Percentiles rank a stretch among this genome's conserved stretches.
Evolutionary conservation across 1,139 yeast genomes (phyloP).

Genomic region (Hyphopichia wangnamkhiaoensis): DNA sequence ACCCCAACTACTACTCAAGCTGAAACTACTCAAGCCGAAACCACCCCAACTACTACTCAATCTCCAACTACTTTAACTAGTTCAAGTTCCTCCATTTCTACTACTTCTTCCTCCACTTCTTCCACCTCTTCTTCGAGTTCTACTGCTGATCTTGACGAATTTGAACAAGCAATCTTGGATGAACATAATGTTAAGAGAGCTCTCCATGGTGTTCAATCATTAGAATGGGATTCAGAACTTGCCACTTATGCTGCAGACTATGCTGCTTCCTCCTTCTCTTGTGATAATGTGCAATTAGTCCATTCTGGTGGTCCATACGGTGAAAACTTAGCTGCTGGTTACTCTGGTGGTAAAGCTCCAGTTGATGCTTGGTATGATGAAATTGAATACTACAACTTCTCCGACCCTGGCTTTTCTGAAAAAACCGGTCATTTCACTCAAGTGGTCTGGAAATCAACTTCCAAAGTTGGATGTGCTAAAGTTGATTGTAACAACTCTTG

Average conservation of each 20-base stretch:
- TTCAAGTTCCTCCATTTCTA: conserved; percentile 17
- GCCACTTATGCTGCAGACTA: conserved; percentile 50
- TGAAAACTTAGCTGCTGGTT: conserved; percentile 62
- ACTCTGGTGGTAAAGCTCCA: conserved; percentile 45
- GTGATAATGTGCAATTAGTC: conserved; percentile 53
- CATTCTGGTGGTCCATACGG: conserved; percentile 59
- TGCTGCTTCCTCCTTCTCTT: conserved; percentile 44
- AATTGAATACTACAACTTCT: conserved; percentile 50
- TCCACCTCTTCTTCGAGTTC: conserved; percentile 18
- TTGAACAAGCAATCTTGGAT: conserved; percentile 37
- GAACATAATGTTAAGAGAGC: conserved; percentile 58
- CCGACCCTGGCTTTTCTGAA: conserved; percentile 43
- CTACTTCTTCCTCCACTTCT: conserved; percentile 21
- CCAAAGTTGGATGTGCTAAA: conserved; percentile 62
- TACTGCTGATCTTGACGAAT: conserved; percentile 17
- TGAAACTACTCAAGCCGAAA: conserved; percentile 10
- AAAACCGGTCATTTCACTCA: conserved; percentile 69
- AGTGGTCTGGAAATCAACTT: conserved; percentile 61
- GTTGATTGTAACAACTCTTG: conserved; percentile 50
- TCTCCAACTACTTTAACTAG: conserved; percentile 14
- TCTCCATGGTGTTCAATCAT: conserved; percentile 48
- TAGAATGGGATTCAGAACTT: conserved; percentile 51
- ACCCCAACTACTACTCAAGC: conserved; percentile 17
- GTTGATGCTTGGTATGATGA: conserved; percentile 71
- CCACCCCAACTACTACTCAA: conserved; percentile 14